Base-by-base conservation (phyloP, 768 basidiomycete genomes). In the Leccinum ochraceum region DNA sequence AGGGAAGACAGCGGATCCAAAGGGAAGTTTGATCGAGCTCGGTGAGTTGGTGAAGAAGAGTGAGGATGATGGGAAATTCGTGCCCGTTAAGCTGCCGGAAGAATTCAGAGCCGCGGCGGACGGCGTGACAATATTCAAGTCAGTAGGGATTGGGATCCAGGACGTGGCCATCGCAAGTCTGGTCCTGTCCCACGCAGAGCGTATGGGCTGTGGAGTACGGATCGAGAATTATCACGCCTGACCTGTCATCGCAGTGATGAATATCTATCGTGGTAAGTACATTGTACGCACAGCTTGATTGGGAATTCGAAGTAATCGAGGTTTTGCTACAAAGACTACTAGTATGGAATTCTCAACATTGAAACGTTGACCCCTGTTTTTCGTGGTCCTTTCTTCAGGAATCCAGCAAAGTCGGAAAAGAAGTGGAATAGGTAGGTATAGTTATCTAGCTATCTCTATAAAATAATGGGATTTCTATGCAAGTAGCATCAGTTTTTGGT, bases 91-190 rank as follows among this genome's bases (percentile, higher is more conserved):
- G 28, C 30, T 65, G 17, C 65, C 65, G 6, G 51, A 32, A 17
- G 51, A 20, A 7, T 44, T 67, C 34, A 60, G 53, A 24, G 66
- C 42, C 4, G 9, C 10, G 26, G 63, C 70, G 4, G 85, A 83
- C 1, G 79, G 81, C 1, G 79, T 94, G 11, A 90, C 88, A 1
- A 80, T 95, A 30, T 95, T 93, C 82, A 95, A 95, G 75, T 90
- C 89, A 0, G 94, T 95, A 6, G 94, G 94, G 2, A 74, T 94
- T 6, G 92, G 90, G 1, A 74, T 92, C n/a, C 94, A 95, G 67
- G 94, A 96, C 64, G 90, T 92, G 5, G 90, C 87, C 0, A 91
- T 95, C 60, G 86, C 92, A 10, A 79, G 75, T 57, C 82, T 88
- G 3, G 84, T 94, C 1, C 81, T 93, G 2, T 74, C 81, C 4